Percentiles rank a stretch among this genome's conserved stretches.
Evolutionary conservation across 352 stramenopile genomes (phyloP).

Genomic region (Phytophthora tentaculata): DNA sequence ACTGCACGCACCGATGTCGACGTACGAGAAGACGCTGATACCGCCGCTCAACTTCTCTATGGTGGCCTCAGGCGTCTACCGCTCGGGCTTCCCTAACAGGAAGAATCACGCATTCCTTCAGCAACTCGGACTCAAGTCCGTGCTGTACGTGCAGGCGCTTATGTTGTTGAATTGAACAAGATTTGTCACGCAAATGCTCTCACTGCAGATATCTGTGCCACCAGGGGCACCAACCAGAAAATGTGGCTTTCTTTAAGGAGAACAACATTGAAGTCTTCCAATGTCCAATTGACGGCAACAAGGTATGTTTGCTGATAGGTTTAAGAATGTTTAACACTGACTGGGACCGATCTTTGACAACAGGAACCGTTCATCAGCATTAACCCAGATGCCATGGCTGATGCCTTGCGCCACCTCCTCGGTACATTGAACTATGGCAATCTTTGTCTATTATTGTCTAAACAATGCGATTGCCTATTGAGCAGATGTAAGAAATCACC

Average conservation of each 20-base stretch:
- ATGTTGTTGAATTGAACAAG: not conserved
- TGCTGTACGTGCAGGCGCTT: conserved; percentile 68
- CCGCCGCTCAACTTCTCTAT: conserved; percentile 92
- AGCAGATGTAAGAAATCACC: conserved; percentile 86
- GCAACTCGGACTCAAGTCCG: conserved; percentile 84
- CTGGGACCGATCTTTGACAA: conserved; percentile 5
- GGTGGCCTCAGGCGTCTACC: conserved; percentile 89
- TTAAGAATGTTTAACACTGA: not conserved
- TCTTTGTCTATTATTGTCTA: not conserved
- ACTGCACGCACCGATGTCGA: conserved; percentile 53
- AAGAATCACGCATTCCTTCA: conserved; percentile 91
- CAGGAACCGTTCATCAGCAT: conserved; percentile 92
- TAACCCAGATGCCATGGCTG: conserved; percentile 80
- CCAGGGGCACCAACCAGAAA: conserved; percentile 84
- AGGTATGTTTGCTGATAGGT: conserved; percentile 39
- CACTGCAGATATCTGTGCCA: conserved; percentile 74
- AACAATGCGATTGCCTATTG: too few species aligned
- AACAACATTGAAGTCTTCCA: conserved; percentile 86
- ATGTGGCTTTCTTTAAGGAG: conserved; percentile 83
- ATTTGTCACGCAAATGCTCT: conserved; percentile 2
- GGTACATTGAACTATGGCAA: conserved; percentile 34
- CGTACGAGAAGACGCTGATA: conserved; percentile 90
- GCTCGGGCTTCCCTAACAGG: conserved; percentile 86
- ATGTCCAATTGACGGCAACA: conserved; percentile 90
- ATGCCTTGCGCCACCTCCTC: conserved; percentile 78